Conservation (phyloP, 164 flowering plant genomes). For the Cinnamomum micranthum region DNA sequence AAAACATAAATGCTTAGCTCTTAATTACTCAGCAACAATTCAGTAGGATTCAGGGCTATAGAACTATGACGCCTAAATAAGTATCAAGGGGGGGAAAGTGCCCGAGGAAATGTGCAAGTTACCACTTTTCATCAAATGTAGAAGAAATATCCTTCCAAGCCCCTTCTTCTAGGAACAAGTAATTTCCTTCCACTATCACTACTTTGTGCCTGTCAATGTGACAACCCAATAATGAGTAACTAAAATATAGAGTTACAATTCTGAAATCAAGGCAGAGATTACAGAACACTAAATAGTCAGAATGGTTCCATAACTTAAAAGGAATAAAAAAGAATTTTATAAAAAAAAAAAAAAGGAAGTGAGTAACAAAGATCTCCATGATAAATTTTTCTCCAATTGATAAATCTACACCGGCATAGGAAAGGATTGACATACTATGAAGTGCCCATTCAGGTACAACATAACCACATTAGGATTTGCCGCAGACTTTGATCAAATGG, state of each 20-base stretch:
- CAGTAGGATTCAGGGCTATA: background rate
- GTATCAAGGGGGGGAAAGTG: background rate
- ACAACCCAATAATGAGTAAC: background rate
- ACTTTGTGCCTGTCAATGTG: slow-evolving; percentile 68
- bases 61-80: too few species aligned
- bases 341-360: background rate
- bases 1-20: background rate
- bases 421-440: background rate
- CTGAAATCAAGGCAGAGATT: too few species aligned
- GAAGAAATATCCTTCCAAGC: slow-evolving; percentile 74
- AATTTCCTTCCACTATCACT: slow-evolving; percentile 94
- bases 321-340: too few species aligned
- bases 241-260: background rate
- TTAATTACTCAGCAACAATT: background rate
- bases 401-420: background rate
- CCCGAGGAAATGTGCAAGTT: slow-evolving; percentile 7
- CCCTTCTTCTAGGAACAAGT: slow-evolving; percentile 75
- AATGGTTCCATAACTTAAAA: background rate
- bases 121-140: slow-evolving; percentile 88
- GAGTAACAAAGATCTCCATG: background rate
- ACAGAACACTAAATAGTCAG: background rate
- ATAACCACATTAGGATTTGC: background rate
- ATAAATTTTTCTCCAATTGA: too few species aligned
- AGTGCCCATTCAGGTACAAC: background rate
- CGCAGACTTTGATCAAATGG: background rate